Conservation (phyloP, 176 grass and related monocot species). For the Secale cereale region DNA sequence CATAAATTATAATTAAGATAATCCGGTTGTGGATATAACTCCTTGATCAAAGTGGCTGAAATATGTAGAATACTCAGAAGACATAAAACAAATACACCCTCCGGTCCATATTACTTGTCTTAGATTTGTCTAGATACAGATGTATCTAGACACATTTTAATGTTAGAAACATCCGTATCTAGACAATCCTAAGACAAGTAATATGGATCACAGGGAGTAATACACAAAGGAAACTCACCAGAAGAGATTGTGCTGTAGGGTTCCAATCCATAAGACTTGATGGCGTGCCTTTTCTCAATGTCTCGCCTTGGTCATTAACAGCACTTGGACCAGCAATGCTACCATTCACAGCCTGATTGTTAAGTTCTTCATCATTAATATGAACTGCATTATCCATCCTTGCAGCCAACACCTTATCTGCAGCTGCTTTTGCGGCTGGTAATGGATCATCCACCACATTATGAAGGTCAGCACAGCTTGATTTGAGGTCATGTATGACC, state of each 20-base stretch:
- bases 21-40: background rate
- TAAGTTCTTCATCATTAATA: constrained; percentile 15
- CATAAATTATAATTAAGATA: background rate
- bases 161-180: too few species aligned
- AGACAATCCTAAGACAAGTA: too few species aligned
- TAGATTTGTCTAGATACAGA: too few species aligned
- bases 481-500: constrained; percentile 36
- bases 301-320: background rate
- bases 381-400: constrained; percentile 16
- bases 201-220: too few species aligned
- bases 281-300: background rate
- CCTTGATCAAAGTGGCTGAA: background rate
- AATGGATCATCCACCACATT: constrained; percentile 47
- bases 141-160: too few species aligned
- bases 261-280: constrained; percentile 60
- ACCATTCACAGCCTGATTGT: background rate
- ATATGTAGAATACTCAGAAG: background rate
- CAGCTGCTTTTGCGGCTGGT: constrained; percentile 43
- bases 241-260: constrained; percentile 37
- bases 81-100: background rate
- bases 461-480: constrained; percentile 51
- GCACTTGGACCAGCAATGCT: constrained; percentile 4
- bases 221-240: constrained; percentile 21
- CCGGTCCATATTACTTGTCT: too few species aligned
- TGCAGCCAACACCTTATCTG: constrained; percentile 39